Evolutionary conservation across 495 filamentous ascomycete genomes (phyloP).

Genomic region (Rusavskia elegans): DNA sequence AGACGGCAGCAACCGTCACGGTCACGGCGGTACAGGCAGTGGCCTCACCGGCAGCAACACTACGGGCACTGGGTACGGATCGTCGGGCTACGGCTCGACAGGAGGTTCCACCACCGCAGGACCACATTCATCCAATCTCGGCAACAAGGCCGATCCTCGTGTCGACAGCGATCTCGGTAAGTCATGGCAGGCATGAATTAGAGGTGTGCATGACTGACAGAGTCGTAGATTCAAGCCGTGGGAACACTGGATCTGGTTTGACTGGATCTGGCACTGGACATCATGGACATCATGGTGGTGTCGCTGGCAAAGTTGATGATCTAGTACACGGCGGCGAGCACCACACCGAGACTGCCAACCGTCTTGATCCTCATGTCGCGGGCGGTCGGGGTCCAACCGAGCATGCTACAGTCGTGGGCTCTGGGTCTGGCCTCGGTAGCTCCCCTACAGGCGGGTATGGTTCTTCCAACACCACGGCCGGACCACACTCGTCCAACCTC

Average conservation of each 20-base stretch:
- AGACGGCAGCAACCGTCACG: conserved; percentile 1
- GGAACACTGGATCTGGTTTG: neutral
- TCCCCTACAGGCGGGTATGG: conserved; percentile 11
- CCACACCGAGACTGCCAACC: conserved; percentile 11
- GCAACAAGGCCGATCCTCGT: conserved; percentile 32
- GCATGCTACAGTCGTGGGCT: neutral
- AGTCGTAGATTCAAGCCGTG: too few species aligned
- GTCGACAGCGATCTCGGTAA: conserved; percentile 21
- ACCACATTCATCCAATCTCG: conserved; percentile 21
- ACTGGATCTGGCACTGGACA: neutral
- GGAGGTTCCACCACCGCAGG: conserved; percentile 5
- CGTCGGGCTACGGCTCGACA: neutral
- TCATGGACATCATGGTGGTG: conserved; percentile 2
- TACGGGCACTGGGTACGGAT: conserved; percentile 20
- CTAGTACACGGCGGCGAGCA: conserved; percentile 13
- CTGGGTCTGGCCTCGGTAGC: neutral
- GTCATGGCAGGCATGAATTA: too few species aligned
- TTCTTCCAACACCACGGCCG: conserved; percentile 2
- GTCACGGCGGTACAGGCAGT: conserved; percentile 17
- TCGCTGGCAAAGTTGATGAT: conserved; percentile 9
- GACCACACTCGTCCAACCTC: conserved; percentile 23
- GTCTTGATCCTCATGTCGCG: conserved; percentile 9
- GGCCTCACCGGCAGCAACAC: conserved; percentile 8
- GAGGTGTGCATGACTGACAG: too few species aligned
- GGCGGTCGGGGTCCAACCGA: neutral